Percentiles rank a stretch among this genome's conserved stretches.
Conservation (phyloP, 805 yeast genomes). For the Yarrowia deformans region DNA sequence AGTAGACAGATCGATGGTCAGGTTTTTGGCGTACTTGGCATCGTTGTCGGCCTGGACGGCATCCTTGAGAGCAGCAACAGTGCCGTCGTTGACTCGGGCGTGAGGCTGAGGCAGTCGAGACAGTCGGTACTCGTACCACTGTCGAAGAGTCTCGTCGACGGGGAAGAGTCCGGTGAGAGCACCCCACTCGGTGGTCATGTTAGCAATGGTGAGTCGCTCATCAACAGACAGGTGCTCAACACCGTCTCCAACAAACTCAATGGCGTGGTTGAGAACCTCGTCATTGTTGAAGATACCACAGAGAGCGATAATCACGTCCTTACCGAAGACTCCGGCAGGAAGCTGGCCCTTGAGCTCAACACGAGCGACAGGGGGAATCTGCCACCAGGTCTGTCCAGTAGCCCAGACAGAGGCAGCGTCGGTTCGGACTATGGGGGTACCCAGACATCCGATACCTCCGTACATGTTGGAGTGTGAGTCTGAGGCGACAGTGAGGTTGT, state of each 20-base stretch:
- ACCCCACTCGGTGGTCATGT: constrained; percentile 99
- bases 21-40: constrained; percentile 87
- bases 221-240: constrained; percentile 74
- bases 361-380: constrained; percentile 97
- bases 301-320: constrained; percentile 94
- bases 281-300: constrained; percentile 93
- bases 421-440: constrained; percentile 97
- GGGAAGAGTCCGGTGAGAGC: constrained; percentile 97
- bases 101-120: constrained; percentile 70
- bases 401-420: constrained; percentile 99
- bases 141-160: constrained; percentile 78
- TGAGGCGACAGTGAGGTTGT: constrained; percentile 91
- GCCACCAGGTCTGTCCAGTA: constrained; percentile 99
- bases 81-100: constrained; percentile 75
- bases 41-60: constrained; percentile 69
- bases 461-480: constrained; percentile 98
- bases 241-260: constrained; percentile 89
- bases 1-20: constrained; percentile 78
- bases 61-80: constrained; percentile 61
- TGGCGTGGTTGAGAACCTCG: constrained; percentile 91
- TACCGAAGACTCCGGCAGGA: constrained; percentile 90
- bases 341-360: constrained; percentile 84
- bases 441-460: constrained; percentile 95
- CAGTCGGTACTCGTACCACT: constrained; percentile 78
- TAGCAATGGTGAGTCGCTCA: constrained; percentile 89